Evolutionary conservation across 148 eudicot species (phyloP).

Genomic region (Vaccinium macrocarpon): DNA sequence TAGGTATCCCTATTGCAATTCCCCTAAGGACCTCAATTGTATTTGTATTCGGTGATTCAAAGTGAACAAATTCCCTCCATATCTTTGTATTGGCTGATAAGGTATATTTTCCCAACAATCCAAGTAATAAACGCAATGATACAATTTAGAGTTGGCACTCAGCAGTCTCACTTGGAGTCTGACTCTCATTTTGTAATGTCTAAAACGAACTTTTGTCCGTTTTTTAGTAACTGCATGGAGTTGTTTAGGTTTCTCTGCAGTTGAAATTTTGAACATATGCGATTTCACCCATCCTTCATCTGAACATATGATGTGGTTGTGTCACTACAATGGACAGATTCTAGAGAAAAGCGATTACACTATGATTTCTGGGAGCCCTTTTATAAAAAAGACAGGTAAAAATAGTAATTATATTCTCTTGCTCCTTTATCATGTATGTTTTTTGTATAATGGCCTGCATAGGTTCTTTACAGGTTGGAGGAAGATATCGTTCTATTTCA

Average conservation of each 20-base stretch:
- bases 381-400: slow-evolving; percentile 82
- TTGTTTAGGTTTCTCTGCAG: background rate
- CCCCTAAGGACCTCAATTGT: background rate
- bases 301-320: slow-evolving; percentile 6
- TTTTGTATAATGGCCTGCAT: background rate
- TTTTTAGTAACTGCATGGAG: background rate
- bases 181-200: too few species aligned
- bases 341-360: slow-evolving; percentile 84
- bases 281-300: background rate
- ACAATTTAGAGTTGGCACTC: background rate
- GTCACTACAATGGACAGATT: slow-evolving; percentile 44
- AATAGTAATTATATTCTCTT: background rate
- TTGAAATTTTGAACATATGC: background rate
- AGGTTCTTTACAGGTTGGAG: slow-evolving; percentile 68
- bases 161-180: background rate
- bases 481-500: slow-evolving; percentile 94
- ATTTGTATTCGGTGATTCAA: background rate
- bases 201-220: background rate
- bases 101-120: background rate
- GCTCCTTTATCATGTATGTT: background rate
- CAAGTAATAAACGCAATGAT: background rate
- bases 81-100: background rate
- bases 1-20: background rate
- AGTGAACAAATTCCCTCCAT: background rate
- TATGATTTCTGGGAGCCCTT: slow-evolving; percentile 78